Evolutionary conservation across 768 basidiomycete genomes (phyloP), one percentile per base, ranked within the genome.

Genomic region (Lactifluus hygrophoroides): DNA sequence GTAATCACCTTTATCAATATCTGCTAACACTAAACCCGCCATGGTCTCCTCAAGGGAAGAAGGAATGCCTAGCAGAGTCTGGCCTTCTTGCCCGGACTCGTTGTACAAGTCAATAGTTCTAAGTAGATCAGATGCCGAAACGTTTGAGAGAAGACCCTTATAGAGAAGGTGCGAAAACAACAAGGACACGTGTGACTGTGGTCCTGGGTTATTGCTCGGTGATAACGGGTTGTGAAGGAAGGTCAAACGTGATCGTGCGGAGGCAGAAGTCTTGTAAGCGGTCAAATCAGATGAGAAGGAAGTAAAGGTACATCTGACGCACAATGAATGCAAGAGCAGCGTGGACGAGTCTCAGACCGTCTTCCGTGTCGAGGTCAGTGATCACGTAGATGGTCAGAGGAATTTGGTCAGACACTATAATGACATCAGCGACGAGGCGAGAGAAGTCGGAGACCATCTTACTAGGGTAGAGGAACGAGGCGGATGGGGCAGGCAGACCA

Each of bases 141-240:
- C 62, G 28, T 75, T 73, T 0, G 74, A 69, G 11, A 86, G 67
- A 1, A 67, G 60, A 8, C 72, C 72, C 5, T 69, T 63, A n/a
- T 70, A 67, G 51, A 82, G 67, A 23, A 88, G 76, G 27, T 79
- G 76, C 0, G 77, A 76, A 2, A 86, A 66, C 8, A 82, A 60
- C 57, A 73, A 76, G 0, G 82, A 84, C 21, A 69, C 66, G 11
- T 66, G 68, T 3, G 65, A 64, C 6, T 70, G 65, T 8, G 55
- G 59, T 11, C 58, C 56, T 1, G 55, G 51, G 16, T 68, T 64
- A 16, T 43, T 50, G 10, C 64, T 60, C 4, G 65, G 59, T 11
- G 57, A 54, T 8, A 71, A 60, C 1, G 91, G 85, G 58, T 88
- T 85, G 69, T 93, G 90, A 32, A 94, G 72, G 69, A 94, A 88